Evolutionary conservation across 1,284 basidiomycete genomes (phyloP).

Genomic region (Ustilago sp.): DNA sequence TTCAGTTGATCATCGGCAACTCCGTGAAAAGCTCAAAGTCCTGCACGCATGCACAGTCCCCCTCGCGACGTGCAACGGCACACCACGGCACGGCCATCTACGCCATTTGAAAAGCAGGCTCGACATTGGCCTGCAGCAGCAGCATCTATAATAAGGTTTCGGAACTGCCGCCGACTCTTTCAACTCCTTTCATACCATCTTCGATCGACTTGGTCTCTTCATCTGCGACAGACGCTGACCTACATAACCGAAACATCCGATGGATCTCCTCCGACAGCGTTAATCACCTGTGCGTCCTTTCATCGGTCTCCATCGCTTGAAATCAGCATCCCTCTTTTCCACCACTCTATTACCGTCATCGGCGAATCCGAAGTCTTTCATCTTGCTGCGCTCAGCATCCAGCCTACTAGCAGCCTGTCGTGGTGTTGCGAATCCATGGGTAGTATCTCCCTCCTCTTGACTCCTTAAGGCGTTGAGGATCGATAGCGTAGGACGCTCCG

Average conservation of each 20-base stretch:
- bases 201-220: background rate
- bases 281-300: background rate
- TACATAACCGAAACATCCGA: background rate
- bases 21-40: background rate
- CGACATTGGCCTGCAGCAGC: background rate
- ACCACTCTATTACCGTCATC: background rate
- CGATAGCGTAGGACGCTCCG: background rate
- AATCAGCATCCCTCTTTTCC: background rate
- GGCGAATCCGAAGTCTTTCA: background rate
- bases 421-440: conserved; percentile 12
- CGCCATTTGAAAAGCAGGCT: conserved; percentile 9
- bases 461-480: conserved; percentile 10
- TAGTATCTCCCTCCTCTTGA: background rate
- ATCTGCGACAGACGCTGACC: background rate
- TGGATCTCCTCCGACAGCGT: background rate
- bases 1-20: background rate
- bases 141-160: conserved; percentile 9
- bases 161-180: background rate
- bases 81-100: background rate
- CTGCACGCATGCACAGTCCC: conserved; percentile 1
- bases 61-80: conserved; percentile 14
- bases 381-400: background rate
- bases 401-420: background rate
- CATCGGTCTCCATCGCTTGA: background rate
- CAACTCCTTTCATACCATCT: background rate